Conservation (phyloP, 768 basidiomycete genomes). For the Xanthoconium stramineum region DNA sequence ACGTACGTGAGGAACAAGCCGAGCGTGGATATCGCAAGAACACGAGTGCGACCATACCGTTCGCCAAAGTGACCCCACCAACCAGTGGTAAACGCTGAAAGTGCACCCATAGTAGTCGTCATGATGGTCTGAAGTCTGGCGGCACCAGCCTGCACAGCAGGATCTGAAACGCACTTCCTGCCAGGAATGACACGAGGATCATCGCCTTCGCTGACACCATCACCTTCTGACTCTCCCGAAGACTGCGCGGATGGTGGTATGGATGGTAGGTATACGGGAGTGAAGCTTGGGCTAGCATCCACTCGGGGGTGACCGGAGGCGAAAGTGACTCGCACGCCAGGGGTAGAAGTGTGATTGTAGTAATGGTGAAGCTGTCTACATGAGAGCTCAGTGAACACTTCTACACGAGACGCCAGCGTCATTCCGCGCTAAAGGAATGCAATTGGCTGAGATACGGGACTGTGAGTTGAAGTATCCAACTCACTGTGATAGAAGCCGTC, state of each 20-base stretch:
- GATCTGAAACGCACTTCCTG: conserved; percentile 41
- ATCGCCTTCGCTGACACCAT: conserved; percentile 33
- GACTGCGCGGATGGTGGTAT: not conserved
- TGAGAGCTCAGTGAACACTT: conserved; percentile 75
- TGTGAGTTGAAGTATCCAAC: conserved; percentile 17
- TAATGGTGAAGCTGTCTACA: conserved; percentile 54
- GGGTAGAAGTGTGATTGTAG: conserved; percentile 36
- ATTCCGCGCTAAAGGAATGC: conserved; percentile 60
- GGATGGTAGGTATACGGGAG: conserved; percentile 11
- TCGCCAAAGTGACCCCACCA: conserved; percentile 87
- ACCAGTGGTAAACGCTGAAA: conserved; percentile 80
- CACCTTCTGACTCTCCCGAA: conserved; percentile 20
- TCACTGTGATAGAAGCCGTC: conserved; percentile 61
- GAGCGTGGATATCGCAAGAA: conserved; percentile 62
- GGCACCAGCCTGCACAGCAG: conserved; percentile 64
- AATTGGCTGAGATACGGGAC: not conserved
- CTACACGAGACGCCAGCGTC: conserved; percentile 74
- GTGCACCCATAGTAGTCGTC: conserved; percentile 69
- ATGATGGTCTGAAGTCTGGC: conserved; percentile 75
- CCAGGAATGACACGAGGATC: conserved; percentile 38
- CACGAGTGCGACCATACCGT: conserved; percentile 67
- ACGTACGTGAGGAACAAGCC: conserved; percentile 75
- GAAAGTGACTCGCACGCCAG: not conserved
- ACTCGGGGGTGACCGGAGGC: conserved; percentile 2
- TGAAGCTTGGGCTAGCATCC: conserved; percentile 8